These are phyloP conservation scores for Torulaspora pretoriensis DNA, from an alignment of 1,139 yeast species.

Conservation along the genomic window DNA sequence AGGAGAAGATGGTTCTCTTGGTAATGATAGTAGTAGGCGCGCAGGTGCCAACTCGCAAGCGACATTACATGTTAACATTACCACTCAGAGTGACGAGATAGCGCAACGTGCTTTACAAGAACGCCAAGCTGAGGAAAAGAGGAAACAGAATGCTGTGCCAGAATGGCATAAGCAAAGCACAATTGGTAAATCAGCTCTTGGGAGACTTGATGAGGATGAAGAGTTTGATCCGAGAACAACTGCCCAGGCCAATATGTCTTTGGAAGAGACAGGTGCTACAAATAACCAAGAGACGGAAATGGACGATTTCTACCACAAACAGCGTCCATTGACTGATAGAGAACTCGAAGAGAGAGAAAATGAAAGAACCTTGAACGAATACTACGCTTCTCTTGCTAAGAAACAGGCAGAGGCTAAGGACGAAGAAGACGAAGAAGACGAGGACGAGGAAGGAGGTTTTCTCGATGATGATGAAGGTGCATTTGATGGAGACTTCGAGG, in stretches of 20 bases:
- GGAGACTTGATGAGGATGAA: constrained; percentile 48
- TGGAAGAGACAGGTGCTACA: constrained; percentile 19
- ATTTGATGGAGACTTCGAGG: constrained; percentile 48
- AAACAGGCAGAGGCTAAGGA: constrained; percentile 46
- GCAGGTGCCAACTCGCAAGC: constrained; percentile 47
- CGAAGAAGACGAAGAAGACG: constrained; percentile 35
- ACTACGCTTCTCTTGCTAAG: constrained; percentile 55
- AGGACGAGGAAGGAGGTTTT: constrained; percentile 13
- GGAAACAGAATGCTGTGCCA: constrained; percentile 92
- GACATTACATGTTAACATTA: constrained; percentile 83
- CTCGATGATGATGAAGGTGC: constrained; percentile 42
- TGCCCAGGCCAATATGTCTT: constrained; percentile 21
- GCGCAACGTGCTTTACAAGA: constrained; percentile 61
- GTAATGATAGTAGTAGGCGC: constrained; percentile 38
- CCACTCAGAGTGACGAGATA: constrained; percentile 79
- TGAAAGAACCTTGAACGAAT: constrained; percentile 57
- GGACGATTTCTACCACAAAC: constrained; percentile 18
- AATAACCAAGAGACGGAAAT: constrained; percentile 14
- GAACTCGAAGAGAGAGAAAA: constrained; percentile 50
- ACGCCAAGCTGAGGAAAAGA: constrained; percentile 66
- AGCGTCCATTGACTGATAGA: constrained; percentile 27
- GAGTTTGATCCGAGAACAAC: constrained; percentile 31
- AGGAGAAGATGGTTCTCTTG: constrained; percentile 35
- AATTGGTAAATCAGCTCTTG: constrained; percentile 60
- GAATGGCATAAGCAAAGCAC: constrained; percentile 94